Percentiles rank a stretch among this genome's conserved stretches.
phyloP scores from a whole-genome alignment of 768 basidiomycete genomes.

The Termitomyces sp. region DNA sequence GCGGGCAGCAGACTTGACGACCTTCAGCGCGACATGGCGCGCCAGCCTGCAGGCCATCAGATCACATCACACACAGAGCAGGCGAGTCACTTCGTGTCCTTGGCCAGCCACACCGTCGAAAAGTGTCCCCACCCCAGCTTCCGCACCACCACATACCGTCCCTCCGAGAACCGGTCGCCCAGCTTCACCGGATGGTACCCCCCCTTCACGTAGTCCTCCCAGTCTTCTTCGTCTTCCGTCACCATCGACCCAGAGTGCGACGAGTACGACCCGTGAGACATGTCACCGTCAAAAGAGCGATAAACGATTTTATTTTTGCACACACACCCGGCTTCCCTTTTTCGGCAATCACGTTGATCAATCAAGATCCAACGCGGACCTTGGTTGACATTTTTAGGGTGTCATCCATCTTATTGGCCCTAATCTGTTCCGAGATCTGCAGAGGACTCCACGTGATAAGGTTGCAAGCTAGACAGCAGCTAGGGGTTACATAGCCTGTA shows the following conservation, averaged over 20 bases:
- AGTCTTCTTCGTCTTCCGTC: slow-evolving; percentile 91
- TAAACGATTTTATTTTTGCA: background rate
- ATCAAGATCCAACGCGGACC: background rate
- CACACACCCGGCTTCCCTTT: background rate
- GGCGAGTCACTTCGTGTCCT: slow-evolving; percentile 58
- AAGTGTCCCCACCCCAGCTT: slow-evolving; percentile 98
- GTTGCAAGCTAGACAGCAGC: no score
- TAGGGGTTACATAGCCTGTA: no score
- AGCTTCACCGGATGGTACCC: slow-evolving; percentile 94
- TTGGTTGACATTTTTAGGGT: no score
- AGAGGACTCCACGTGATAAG: no score
- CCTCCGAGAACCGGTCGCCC: slow-evolving; percentile 85
- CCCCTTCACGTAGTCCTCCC: slow-evolving; percentile 79
- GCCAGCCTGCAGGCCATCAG: slow-evolving; percentile 56
- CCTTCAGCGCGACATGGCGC: slow-evolving; percentile 97
- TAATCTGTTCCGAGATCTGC: no score
- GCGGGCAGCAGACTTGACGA: slow-evolving; percentile 94
- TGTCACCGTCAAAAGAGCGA: slow-evolving; percentile 13
- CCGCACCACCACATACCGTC: slow-evolving; percentile 83
- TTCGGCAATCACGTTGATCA: background rate
- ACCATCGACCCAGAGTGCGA: slow-evolving; percentile 60
- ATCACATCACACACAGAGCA: slow-evolving; percentile 20
- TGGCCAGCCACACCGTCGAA: slow-evolving; percentile 89
- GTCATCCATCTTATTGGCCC: no score
- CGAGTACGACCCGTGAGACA: slow-evolving; percentile 73